A percentile compares a stretch with the other conserved stretches of the same genome.
Evolutionary conservation across 164 flowering plant genomes (phyloP).

Genomic region (Berberis vulgaris): DNA sequence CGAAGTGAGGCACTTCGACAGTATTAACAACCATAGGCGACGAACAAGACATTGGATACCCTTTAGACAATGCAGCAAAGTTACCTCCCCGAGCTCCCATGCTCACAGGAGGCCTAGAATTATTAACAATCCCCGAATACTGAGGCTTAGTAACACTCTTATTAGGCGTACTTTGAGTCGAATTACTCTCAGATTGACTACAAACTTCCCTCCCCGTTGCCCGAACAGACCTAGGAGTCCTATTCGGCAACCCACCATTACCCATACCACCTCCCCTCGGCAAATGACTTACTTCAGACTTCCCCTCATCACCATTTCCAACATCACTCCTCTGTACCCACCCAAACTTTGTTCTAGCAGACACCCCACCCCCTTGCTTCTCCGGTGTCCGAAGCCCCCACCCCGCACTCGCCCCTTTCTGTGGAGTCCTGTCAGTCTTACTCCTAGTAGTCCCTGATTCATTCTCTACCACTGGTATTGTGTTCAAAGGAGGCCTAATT

Average conservation of each 20-base stretch:
- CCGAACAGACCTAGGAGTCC: constrained; percentile 54
- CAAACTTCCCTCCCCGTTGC: constrained; percentile 31
- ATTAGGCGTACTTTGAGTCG: constrained; percentile 75
- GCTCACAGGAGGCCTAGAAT: constrained; percentile 24
- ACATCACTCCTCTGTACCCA: constrained; percentile 56
- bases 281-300: constrained; percentile 17
- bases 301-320: constrained; percentile 31
- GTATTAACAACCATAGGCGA: constrained; percentile 46
- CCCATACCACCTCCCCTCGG: constrained; percentile 12
- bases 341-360: constrained; percentile 46
- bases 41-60: constrained; percentile 38
- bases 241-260: constrained; percentile 26
- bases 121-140: constrained; percentile 28
- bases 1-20: constrained; percentile 88
- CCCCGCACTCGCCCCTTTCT: constrained; percentile 15
- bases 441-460: constrained; percentile 26
- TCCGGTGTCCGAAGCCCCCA: constrained; percentile 70
- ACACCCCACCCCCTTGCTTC: constrained; percentile 29
- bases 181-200: constrained; percentile 49
- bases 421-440: constrained; percentile 52
- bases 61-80: constrained; percentile 51
- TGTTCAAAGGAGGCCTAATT: constrained; percentile 48
- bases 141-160: constrained; percentile 87
- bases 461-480: constrained; percentile 42
- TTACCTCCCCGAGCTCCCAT: constrained; percentile 34